Evolutionary conservation across 2,329 filamentous ascomycete genomes (phyloP).

Genomic region (Ustilaginoidea virens): DNA sequence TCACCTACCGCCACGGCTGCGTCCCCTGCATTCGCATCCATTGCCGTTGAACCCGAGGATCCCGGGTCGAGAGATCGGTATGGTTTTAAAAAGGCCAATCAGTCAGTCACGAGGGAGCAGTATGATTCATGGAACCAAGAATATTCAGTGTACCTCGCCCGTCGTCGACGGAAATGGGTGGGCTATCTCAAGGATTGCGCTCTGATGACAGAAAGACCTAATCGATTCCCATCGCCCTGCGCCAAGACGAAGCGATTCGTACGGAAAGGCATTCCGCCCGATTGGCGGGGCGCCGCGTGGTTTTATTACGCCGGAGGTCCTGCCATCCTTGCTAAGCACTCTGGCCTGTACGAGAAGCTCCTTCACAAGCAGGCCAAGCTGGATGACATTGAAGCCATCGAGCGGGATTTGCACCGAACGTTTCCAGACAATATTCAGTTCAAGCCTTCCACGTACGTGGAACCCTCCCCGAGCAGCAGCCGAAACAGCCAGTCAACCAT

Average conservation of each 20-base stretch:
- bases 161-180: slow-evolving; percentile 70
- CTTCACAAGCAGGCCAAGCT: slow-evolving; percentile 49
- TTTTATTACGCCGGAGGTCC: slow-evolving; percentile 91
- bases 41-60: slow-evolving; percentile 27
- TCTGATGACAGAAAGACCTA: slow-evolving; percentile 55
- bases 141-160: slow-evolving; percentile 61
- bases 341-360: slow-evolving; percentile 60
- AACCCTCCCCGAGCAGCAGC: slow-evolving; percentile 15
- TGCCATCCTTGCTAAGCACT: slow-evolving; percentile 58
- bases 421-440: slow-evolving; percentile 91
- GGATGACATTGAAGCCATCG: slow-evolving; percentile 76
- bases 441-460: slow-evolving; percentile 41
- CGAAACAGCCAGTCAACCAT: slow-evolving; percentile 22
- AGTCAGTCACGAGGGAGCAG: slow-evolving; percentile 59
- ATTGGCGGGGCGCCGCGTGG: slow-evolving; percentile 92
- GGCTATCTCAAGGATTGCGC: slow-evolving; percentile 61
- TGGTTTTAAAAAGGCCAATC: slow-evolving; percentile 78
- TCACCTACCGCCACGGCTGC: slow-evolving; percentile 5
- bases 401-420: slow-evolving; percentile 82
- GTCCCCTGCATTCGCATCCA: slow-evolving; percentile 8
- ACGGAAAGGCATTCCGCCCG: slow-evolving; percentile 82
- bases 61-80: slow-evolving; percentile 57
- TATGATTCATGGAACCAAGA: slow-evolving; percentile 69
- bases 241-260: slow-evolving; percentile 81
- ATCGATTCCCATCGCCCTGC: slow-evolving; percentile 63